Evolutionary conservation across 352 stramenopile species (phyloP).

Genomic region (Lagenidium sp.): DNA sequence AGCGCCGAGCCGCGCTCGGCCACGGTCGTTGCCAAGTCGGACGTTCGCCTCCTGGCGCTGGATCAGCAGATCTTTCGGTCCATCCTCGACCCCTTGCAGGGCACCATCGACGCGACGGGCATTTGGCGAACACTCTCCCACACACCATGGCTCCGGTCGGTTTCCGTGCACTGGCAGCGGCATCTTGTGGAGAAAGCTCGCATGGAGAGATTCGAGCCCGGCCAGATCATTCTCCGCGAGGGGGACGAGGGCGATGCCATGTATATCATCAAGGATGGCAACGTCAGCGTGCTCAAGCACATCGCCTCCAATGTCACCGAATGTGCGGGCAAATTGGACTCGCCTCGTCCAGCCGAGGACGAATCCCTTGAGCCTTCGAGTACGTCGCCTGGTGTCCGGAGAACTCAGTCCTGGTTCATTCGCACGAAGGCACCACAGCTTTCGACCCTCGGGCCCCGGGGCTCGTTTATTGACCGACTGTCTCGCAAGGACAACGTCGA

Average conservation of each 20-base stretch:
- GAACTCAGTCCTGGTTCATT: background rate
- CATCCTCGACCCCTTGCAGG: constrained; percentile 85
- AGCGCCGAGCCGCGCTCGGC: constrained; percentile 78
- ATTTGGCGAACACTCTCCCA: constrained; percentile 43
- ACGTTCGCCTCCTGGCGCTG: constrained; percentile 54
- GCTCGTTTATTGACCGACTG: background rate
- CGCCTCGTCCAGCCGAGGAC: no score
- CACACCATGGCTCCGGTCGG: constrained; percentile 39
- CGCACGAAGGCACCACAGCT: constrained; percentile 4
- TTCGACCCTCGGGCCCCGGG: constrained; percentile 4
- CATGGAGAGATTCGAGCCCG: constrained; percentile 28
- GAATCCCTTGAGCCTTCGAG: background rate
- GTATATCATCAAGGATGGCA: constrained; percentile 48
- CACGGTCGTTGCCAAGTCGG: constrained; percentile 70
- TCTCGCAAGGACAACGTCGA: constrained; percentile 8
- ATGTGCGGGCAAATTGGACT: background rate
- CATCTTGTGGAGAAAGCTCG: constrained; percentile 29
- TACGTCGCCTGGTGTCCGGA: background rate
- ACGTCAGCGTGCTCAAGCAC: constrained; percentile 16
- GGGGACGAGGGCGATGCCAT: constrained; percentile 44
- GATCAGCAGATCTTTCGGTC: constrained; percentile 89
- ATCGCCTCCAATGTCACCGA: background rate
- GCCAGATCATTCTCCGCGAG: constrained; percentile 32
- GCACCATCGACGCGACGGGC: constrained; percentile 68
- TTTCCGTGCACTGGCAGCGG: constrained; percentile 27